A percentile compares a stretch with the other conserved stretches of the same genome.
Evolutionary conservation across 257 asterid genomes (phyloP).

Genomic region (Solanum corneliomulleri): DNA sequence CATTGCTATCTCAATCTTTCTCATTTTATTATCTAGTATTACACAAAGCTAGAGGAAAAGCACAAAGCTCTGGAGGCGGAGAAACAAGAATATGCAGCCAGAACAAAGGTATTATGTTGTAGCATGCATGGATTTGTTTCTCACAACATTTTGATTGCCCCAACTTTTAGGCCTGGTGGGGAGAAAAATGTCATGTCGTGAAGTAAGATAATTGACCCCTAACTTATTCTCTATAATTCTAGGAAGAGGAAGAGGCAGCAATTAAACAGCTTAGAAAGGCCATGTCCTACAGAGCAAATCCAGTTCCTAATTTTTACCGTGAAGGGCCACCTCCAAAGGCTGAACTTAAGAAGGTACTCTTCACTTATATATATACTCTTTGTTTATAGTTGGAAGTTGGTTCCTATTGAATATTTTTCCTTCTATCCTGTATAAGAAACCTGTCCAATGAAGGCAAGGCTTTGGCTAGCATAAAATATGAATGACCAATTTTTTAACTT

Average conservation of each 20-base stretch:
- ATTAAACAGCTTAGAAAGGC: conserved; percentile 72
- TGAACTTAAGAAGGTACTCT: conserved; percentile 72
- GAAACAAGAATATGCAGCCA: conserved; percentile 57
- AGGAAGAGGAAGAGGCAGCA: conserved; percentile 79
- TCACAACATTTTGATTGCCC: neutral
- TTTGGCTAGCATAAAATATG: neutral
- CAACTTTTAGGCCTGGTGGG: neutral
- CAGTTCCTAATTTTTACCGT: conserved; percentile 77
- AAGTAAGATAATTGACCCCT: neutral
- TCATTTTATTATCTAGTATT: conserved; percentile 30
- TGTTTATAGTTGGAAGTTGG: neutral
- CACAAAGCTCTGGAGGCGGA: conserved; percentile 86
- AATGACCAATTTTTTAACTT: neutral
- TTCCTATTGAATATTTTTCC: neutral
- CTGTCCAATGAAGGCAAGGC: neutral
- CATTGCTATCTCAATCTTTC: neutral
- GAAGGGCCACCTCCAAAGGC: conserved; percentile 86
- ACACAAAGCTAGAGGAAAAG: conserved; percentile 64
- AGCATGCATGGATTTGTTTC: neutral
- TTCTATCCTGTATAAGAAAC: neutral
- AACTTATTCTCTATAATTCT: conserved; percentile 8
- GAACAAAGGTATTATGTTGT: conserved; percentile 40
- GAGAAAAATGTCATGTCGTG: neutral
- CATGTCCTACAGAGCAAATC: conserved; percentile 77
- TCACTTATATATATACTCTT: neutral